Conservation (phyloP, 2,329 filamentous ascomycete genomes). For the Teratosphaeria zuluensis region DNA sequence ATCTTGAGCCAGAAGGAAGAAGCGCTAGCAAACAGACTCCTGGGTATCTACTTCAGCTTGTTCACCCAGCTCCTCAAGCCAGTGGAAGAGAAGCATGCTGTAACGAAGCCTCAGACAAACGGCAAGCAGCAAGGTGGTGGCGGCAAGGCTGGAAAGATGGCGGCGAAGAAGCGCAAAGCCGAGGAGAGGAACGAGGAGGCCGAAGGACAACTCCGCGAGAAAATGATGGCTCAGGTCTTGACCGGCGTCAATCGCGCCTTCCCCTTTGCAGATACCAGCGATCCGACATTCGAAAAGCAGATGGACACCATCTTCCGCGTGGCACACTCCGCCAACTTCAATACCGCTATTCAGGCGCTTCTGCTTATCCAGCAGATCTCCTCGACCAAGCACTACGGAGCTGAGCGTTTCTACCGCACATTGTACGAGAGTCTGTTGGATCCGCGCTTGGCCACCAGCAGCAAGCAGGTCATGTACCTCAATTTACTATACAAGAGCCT, state of each 20-base stretch:
- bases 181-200: constrained; percentile 28
- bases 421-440: constrained; percentile 92
- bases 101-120: background rate
- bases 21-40: constrained; percentile 64
- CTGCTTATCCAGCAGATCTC: constrained; percentile 92
- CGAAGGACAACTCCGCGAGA: constrained; percentile 64
- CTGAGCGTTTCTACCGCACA: constrained; percentile 88
- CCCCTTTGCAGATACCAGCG: constrained; percentile 77
- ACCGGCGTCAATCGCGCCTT: constrained; percentile 94
- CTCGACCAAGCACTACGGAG: constrained; percentile 65
- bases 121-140: constrained; percentile 42
- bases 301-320: constrained; percentile 91
- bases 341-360: constrained; percentile 91
- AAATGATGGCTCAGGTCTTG: constrained; percentile 81
- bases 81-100: constrained; percentile 23
- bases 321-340: constrained; percentile 97
- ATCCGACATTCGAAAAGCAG: constrained; percentile 72
- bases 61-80: constrained; percentile 76
- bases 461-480: constrained; percentile 90
- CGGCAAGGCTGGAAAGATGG: constrained; percentile 43
- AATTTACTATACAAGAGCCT: constrained; percentile 83
- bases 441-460: constrained; percentile 76
- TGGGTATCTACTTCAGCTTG: constrained; percentile 85
- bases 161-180: constrained; percentile 36
- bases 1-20: constrained; percentile 80